Evolutionary conservation across 768 basidiomycete species (phyloP).

Genomic region (Collybiopsis luxurians): DNA sequence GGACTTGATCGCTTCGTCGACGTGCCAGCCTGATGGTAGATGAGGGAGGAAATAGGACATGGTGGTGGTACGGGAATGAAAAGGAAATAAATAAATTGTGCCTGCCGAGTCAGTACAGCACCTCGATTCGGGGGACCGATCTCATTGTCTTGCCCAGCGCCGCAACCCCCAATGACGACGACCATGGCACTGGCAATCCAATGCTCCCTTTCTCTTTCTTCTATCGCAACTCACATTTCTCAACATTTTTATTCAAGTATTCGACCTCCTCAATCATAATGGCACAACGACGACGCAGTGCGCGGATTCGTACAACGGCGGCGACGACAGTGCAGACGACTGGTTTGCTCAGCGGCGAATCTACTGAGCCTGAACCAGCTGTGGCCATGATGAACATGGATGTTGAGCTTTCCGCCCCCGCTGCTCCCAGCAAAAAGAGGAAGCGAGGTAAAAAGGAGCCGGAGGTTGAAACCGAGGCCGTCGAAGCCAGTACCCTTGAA

Average conservation of each 20-base stretch:
- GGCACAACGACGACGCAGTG: not conserved
- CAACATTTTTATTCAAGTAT: too few relatives aligned
- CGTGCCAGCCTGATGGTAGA: constrained; percentile 94
- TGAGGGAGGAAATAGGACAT: constrained; percentile 94
- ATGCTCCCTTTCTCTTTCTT: not conserved
- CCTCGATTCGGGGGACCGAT: not conserved
- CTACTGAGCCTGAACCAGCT: too few relatives aligned
- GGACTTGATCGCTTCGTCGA: constrained; percentile 97
- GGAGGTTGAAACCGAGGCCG: not conserved
- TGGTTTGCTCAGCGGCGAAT: too few relatives aligned
- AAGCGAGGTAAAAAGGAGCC: not conserved
- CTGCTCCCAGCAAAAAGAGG: not conserved
- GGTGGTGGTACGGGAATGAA: not conserved
- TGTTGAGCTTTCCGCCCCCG: too few relatives aligned
- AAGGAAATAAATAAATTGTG: not conserved
- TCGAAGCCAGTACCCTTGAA: too few relatives aligned
- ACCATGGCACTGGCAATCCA: not conserved
- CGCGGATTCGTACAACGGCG: not conserved
- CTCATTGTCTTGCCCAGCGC: not conserved
- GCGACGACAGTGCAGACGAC: not conserved
- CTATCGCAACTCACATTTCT: too few relatives aligned
- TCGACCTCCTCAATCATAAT: too few relatives aligned
- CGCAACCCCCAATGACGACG: too few relatives aligned
- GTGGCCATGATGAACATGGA: too few relatives aligned
- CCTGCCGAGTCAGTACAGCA: not conserved